Conservation (phyloP, 305 asterid genomes). For the Solanum chacoense region DNA sequence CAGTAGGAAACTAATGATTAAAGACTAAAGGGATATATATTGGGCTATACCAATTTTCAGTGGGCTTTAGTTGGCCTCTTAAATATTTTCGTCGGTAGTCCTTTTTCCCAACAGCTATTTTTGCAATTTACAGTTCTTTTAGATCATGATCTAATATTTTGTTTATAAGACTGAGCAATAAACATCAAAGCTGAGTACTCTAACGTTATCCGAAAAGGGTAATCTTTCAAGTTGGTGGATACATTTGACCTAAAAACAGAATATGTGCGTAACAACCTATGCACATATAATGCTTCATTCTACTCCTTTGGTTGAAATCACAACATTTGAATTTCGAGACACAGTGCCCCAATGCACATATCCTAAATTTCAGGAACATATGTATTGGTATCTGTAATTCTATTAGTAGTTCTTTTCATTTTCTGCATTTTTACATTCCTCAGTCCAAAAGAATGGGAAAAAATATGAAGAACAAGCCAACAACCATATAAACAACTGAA, state of each 20-base stretch:
- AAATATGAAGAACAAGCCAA: neutral
- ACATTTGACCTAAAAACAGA: neutral
- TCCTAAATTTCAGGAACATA: neutral
- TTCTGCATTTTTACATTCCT: constrained; percentile 3
- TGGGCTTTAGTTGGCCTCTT: neutral
- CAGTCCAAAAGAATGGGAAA: neutral
- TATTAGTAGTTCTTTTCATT: neutral
- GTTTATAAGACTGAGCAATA: neutral
- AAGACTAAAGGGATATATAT: neutral
- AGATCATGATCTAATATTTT: neutral
- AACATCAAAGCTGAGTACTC: neutral
- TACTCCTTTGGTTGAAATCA: neutral
- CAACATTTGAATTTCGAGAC: neutral
- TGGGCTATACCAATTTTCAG: neutral
- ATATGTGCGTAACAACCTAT: no score
- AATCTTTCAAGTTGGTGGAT: neutral
- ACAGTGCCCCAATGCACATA: neutral
- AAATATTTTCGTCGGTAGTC: neutral
- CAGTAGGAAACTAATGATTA: neutral
- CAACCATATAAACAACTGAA: constrained; percentile 13
- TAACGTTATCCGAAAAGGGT: neutral
- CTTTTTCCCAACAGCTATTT: neutral
- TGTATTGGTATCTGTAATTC: neutral
- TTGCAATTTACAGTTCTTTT: neutral
- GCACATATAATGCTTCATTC: neutral